These are phyloP conservation scores for Apiospora phragmitis DNA, from an alignment of 2,329 filamentous ascomycete species.

Conservation along the genomic window DNA sequence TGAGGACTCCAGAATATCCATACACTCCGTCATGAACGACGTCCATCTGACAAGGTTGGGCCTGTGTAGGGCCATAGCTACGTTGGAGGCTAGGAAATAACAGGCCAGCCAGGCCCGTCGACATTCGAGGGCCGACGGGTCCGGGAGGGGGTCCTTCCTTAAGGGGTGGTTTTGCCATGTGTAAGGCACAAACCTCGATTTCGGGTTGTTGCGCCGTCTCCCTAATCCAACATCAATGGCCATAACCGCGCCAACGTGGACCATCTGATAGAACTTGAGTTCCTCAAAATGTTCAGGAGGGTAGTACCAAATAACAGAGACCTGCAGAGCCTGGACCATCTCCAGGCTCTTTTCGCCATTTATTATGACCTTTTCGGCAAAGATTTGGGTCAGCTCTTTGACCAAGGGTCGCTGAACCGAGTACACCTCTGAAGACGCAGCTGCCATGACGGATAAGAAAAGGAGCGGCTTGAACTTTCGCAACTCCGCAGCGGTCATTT, in stretches of 20 bases:
- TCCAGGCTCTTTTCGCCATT: constrained; percentile 81
- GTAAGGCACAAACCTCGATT: constrained; percentile 36
- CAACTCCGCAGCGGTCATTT: constrained; percentile 55
- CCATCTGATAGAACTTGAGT: constrained; percentile 86
- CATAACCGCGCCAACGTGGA: constrained; percentile 80
- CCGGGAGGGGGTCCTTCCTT: constrained; percentile 44
- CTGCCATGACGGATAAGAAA: constrained; percentile 71
- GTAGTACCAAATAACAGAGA: constrained; percentile 81
- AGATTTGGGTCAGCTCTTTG: constrained; percentile 68
- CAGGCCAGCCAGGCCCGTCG: constrained; percentile 60
- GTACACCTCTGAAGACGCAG: constrained; percentile 59
- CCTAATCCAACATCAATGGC: constrained; percentile 79
- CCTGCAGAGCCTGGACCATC: constrained; percentile 74
- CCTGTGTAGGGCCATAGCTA: constrained; percentile 61
- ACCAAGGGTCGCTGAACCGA: constrained; percentile 62
- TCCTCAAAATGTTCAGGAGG: constrained; percentile 82
- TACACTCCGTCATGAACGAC: constrained; percentile 60
- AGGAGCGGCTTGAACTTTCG: constrained; percentile 62
- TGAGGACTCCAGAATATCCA: constrained; percentile 54
- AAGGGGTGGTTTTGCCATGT: constrained; percentile 44
- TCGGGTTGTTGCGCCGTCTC: constrained; percentile 35
- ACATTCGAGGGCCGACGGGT: constrained; percentile 55
- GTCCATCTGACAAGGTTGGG: constrained; percentile 62
- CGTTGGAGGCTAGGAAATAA: constrained; percentile 60
- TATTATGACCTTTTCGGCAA: constrained; percentile 74